These are phyloP conservation scores for Penicillium crustosum DNA, from an alignment of 2,329 filamentous ascomycete genomes.

Conservation along the genomic window DNA sequence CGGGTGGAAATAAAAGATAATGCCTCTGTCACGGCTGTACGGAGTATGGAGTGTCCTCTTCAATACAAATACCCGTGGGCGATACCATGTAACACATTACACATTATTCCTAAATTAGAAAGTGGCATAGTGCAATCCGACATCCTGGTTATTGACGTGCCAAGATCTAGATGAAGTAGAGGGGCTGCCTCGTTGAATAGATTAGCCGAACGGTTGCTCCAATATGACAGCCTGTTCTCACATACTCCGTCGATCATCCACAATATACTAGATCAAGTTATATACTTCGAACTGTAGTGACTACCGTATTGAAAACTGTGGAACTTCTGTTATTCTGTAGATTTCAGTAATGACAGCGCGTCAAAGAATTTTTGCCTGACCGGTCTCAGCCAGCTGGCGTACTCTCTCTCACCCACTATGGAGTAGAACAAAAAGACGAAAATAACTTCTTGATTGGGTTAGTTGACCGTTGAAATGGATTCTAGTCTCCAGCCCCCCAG, in stretches of 20 bases:
- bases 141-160: conserved; percentile 6
- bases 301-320: too few species aligned
- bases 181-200: not conserved
- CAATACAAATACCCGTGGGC: not conserved
- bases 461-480: conserved; percentile 18
- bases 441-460: conserved; percentile 9
- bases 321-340: not conserved
- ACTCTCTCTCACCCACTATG: not conserved
- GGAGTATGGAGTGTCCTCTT: not conserved
- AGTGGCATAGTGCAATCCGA: not conserved
- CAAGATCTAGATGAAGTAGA: conserved; percentile 3
- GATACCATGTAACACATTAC: not conserved
- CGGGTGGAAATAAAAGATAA: not conserved
- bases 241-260: not conserved
- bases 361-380: not conserved
- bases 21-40: not conserved
- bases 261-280: not conserved
- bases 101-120: not conserved
- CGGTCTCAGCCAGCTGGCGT: not conserved
- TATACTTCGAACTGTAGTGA: too few species aligned
- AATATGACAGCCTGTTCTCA: not conserved
- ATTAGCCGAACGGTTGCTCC: not conserved
- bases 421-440: not conserved
- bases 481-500: not conserved
- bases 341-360: not conserved